Base-by-base conservation (phyloP, 805 yeast species). In the Lipomyces starkeyi region DNA sequence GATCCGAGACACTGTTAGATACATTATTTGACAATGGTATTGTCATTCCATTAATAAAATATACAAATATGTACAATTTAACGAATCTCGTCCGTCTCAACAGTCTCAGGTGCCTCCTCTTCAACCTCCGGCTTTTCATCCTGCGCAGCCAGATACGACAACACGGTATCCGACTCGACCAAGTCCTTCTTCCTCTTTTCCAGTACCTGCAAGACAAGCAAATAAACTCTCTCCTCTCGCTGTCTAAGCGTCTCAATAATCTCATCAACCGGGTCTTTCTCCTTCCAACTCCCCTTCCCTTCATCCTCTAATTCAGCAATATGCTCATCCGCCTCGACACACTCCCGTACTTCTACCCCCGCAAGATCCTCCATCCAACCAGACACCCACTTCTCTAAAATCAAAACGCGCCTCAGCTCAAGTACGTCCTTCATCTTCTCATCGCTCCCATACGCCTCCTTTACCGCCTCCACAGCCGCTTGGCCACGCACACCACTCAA, bases 161-260 rank as follows among this genome's bases (percentile, higher is more conserved):
- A 47, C 59, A 67, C 71, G 6, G n/a, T 52, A n/a, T 60, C 63
- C 17, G 55, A 25, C 43, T 61, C 58, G 32, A 52, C 59, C 35
- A 67, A 63, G 60, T 40, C 58, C 27, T 32, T 40, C 63, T 62
- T 49, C 54, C 59, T 58, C 25, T 27, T 59, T 32, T 27, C 62
- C 29, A 68, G 35, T 6, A 29, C 60, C 20, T 62, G 59, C 58
- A 43, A 58, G 43, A 64, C 57, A 49, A 53, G 17, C 34, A 59
- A 52, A 22, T 64, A 52, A 47, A 59, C 71, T 32, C 65, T 60
- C 59, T 52, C 59, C 47, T 67, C 71, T 20, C 71, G 71, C 57
- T 64, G 67, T 32, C 71, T 62, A 53, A 67, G 37, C n/a, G 55
- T 20, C 61, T 53, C 61, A 27, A 59, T n/a, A 32, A 35, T 53